phyloP scores from a whole-genome alignment of 306 rosid genomes.

The Oemleria cerasiformis region DNA sequence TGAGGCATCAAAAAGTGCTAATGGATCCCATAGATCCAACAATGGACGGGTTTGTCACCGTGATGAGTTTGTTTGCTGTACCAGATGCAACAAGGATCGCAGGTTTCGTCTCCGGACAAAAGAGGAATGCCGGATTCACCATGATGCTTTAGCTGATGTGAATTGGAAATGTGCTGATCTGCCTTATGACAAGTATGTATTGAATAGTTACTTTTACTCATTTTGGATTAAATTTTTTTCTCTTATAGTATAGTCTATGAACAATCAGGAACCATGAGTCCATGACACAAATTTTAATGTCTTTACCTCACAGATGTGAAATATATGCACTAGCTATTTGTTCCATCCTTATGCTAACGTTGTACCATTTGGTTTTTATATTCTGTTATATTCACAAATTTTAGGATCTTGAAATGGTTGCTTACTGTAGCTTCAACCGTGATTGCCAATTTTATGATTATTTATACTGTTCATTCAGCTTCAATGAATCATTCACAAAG shows the following conservation, averaged over 20 bases:
- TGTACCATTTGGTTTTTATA: not conserved
- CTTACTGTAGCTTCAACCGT: not conserved
- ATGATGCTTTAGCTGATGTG: slow-evolving; percentile 77
- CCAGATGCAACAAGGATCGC: slow-evolving; percentile 76
- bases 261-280: not conserved
- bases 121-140: slow-evolving; percentile 87
- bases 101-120: slow-evolving; percentile 87
- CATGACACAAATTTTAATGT: not conserved
- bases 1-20: slow-evolving; percentile 56
- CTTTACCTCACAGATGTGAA: not conserved
- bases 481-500: not conserved
- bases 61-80: slow-evolving; percentile 81
- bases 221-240: not conserved
- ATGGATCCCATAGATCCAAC: slow-evolving; percentile 62
- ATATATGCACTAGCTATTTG: not conserved
- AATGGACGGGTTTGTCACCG: slow-evolving; percentile 76
- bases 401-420: not conserved
- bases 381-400: not conserved
- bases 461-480: not conserved
- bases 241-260: not conserved
- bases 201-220: not conserved
- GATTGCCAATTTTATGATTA: not conserved
- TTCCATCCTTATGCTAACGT: not conserved
- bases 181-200: slow-evolving; percentile 81
- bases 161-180: slow-evolving; percentile 87